Evolutionary conservation across 169 alveolate genomes (phyloP), one percentile per base, ranked within the genome.

Genomic region (Cryptosporidium baileyi): DNA sequence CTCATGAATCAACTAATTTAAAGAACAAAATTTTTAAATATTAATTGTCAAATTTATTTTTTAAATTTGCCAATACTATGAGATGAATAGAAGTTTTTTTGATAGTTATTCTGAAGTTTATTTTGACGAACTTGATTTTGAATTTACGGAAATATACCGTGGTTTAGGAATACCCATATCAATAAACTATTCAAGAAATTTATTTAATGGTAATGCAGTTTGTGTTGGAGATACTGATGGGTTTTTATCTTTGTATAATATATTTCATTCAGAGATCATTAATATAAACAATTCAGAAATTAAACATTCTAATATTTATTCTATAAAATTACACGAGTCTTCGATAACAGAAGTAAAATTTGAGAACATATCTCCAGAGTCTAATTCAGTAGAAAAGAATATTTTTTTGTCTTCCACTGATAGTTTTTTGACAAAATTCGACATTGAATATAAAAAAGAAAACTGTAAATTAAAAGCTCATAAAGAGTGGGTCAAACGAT

Each of bases 141-240:
- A 47, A 47, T 5, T 9, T 41, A 62, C 60, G 36, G 63, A 45
- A 7, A 32, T 65, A 28, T 65, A 65, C 47, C 81, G 47, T 38
- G 81, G 61, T 15, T 30, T 65, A 13, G 81, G 81, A 30, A 65
- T 65, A 28, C 81, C 81, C 3, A 45, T 51, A 32, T 45, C 81
- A 32, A 74, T 74, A 34, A 32, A 19, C 36, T 74, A 54, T 74
- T 74, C 85, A 24, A 32, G 60, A 54, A 74, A 51, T 22, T n/a
- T 54, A 51, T 51, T 32, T 40, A 60, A 36, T 11, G 85, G 85
- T 22, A 59, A 44, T 43, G 52, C 30, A 36, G 52, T 74, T 13
- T 51, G 61, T 54, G 67, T 74, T 54, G 85, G 85, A 5, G 85
- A 74, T 32, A 51, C 85, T 28, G 65, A 40, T 11, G 85, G 85